These are phyloP conservation scores for Yamadazyma diddensiae DNA, from an alignment of 1,139 yeast genomes.

Conservation along the genomic window DNA sequence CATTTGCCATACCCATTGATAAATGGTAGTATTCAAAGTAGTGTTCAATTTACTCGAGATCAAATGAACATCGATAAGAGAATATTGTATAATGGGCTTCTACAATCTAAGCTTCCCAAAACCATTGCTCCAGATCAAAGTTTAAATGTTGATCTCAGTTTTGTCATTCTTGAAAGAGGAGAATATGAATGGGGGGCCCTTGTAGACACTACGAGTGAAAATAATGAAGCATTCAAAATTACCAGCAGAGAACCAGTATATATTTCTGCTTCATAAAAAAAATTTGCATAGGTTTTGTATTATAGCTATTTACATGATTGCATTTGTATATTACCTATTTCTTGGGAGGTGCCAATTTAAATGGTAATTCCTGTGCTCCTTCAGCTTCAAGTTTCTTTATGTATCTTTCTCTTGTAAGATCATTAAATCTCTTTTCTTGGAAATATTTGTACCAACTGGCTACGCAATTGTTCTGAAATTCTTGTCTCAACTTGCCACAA, in stretches of 20 bases:
- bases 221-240: conserved; percentile 16
- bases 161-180: conserved; percentile 65
- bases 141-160: conserved; percentile 42
- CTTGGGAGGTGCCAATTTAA: conserved; percentile 33
- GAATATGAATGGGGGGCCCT: conserved; percentile 78
- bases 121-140: conserved; percentile 31
- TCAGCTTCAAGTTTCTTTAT: conserved; percentile 44
- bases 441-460: conserved; percentile 47
- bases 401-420: conserved; percentile 39
- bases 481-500: conserved; percentile 35
- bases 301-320: no score
- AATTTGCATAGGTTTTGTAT: conserved; percentile 3
- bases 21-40: conserved; percentile 11
- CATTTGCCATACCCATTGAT: conserved; percentile 52
- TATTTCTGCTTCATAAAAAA: conserved; percentile 22
- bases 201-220: conserved; percentile 45
- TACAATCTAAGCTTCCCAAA: conserved; percentile 50
- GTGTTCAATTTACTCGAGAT: conserved; percentile 14
- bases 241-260: conserved; percentile 34
- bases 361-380: conserved; percentile 48
- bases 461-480: conserved; percentile 41
- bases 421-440: conserved; percentile 47
- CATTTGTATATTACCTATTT: conserved; percentile 4
- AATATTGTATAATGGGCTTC: conserved; percentile 59
- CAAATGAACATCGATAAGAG: conserved; percentile 46